phyloP scores from a whole-genome alignment of 2,329 filamentous ascomycete species.

The Cryphonectria radicalis region DNA sequence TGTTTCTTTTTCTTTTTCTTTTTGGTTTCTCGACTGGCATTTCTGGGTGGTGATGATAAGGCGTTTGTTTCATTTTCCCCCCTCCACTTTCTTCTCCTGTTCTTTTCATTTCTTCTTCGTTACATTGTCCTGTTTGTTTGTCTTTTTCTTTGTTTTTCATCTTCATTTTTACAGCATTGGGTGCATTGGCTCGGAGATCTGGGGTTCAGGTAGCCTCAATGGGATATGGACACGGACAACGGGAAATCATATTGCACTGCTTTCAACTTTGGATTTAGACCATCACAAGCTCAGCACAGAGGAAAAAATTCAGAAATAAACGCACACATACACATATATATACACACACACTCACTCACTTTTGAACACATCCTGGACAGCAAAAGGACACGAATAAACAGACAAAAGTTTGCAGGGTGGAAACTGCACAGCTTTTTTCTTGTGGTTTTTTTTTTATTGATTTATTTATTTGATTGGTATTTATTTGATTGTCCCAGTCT shows the following conservation, averaged over 20 bases:
- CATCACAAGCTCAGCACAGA: not conserved
- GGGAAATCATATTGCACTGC: not conserved
- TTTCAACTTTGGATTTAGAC: not conserved
- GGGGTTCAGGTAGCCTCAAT: not conserved
- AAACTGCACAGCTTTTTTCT: not conserved
- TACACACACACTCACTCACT: too few relatives aligned
- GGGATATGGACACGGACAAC: not conserved
- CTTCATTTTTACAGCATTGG: not conserved
- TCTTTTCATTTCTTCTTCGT: not conserved
- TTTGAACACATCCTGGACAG: not conserved
- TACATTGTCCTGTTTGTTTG: not conserved
- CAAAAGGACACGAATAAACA: not conserved
- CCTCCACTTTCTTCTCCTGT: not conserved
- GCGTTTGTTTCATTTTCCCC: not conserved
- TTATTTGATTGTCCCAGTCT: not conserved
- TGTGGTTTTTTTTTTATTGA: not conserved
- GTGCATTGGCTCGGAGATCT: slow-evolving; percentile 9
- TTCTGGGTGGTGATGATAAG: not conserved
- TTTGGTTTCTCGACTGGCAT: not conserved
- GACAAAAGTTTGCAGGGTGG: not conserved
- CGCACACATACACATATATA: not conserved
- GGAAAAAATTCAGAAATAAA: not conserved
- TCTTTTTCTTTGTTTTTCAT: not conserved
- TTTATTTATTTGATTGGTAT: not conserved
- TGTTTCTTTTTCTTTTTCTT: not conserved